Evolutionary conservation across 352 stramenopile genomes (phyloP).

Genomic region (Phytophthora nicotianae): DNA sequence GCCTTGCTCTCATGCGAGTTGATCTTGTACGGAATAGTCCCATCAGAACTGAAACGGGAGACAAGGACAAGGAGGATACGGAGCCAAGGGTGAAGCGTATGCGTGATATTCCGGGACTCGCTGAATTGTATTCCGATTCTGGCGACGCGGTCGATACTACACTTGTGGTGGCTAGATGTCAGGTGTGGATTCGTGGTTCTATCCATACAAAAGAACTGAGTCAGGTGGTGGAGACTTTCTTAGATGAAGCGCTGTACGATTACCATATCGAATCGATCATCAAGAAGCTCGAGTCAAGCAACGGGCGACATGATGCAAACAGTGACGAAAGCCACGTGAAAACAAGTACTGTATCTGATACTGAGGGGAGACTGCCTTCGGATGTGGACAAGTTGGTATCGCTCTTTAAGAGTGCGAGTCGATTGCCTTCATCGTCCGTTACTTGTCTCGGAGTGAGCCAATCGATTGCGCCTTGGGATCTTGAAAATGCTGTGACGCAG

Average conservation of each 20-base stretch:
- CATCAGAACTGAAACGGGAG: conserved; percentile 4
- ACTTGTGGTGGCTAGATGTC: conserved; percentile 54
- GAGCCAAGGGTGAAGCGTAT: conserved; percentile 20
- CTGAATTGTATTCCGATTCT: conserved; percentile 19
- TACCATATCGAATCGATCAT: conserved; percentile 76
- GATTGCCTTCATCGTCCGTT: conserved; percentile 60
- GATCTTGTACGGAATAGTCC: conserved; percentile 48
- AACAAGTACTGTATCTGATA: conserved; percentile 5
- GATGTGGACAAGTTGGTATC: conserved; percentile 47
- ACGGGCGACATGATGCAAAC: conserved; percentile 1
- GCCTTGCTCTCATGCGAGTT: conserved; percentile 69
- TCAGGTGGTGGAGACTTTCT: conserved; percentile 64
- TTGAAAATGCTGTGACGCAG: conserved; percentile 60
- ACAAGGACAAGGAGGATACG: conserved; percentile 13
- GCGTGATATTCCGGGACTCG: conserved; percentile 33
- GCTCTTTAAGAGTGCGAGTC: conserved; percentile 56
- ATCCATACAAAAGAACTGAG: conserved; percentile 60
- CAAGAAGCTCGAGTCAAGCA: conserved; percentile 33
- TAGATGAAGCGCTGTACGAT: conserved; percentile 82
- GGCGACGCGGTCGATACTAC: conserved; percentile 4
- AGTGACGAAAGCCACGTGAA: conserved; percentile 13
- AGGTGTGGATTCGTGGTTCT: conserved; percentile 77
- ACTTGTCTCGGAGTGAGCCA: conserved; percentile 48
- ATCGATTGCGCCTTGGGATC: conserved; percentile 68
- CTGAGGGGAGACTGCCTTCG: conserved; percentile 18